Conservation (phyloP, 768 basidiomycete species). For the Xerocomellus intermedius region DNA sequence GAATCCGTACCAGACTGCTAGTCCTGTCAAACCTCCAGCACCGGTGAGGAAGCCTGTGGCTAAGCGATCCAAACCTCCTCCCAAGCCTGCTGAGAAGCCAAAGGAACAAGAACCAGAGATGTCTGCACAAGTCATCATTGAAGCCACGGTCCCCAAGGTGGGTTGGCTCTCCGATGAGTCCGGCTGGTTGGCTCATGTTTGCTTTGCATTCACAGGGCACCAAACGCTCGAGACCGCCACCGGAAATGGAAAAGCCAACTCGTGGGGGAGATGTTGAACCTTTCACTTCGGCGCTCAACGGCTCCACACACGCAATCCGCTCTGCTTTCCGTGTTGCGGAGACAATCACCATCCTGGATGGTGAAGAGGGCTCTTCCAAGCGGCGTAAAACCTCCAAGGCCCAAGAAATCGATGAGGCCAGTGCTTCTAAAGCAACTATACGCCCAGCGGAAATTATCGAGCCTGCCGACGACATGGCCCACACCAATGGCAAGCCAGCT, state of each 20-base stretch:
- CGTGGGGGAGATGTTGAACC: conserved; percentile 9
- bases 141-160: conserved; percentile 75
- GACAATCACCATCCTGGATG: conserved; percentile 39
- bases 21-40: conserved; percentile 54
- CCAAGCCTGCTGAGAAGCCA: conserved; percentile 37
- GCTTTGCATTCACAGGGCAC: conserved; percentile 51
- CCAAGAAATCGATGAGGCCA: conserved; percentile 36
- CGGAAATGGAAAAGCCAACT: conserved; percentile 43
- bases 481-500: conserved; percentile 16
- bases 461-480: conserved; percentile 27
- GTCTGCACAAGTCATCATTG: conserved; percentile 69
- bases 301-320: conserved; percentile 4
- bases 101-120: conserved; percentile 30
- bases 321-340: conserved; percentile 22
- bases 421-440: conserved; percentile 18
- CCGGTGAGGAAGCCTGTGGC: conserved; percentile 40
- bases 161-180: conserved; percentile 17
- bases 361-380: conserved; percentile 43
- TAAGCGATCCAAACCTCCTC: conserved; percentile 37
- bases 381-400: conserved; percentile 42
- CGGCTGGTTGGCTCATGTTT: conserved; percentile 10
- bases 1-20: conserved; percentile 77
- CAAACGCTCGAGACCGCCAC: conserved; percentile 74
- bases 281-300: conserved; percentile 16
- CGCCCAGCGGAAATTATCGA: conserved; percentile 43